Percentiles rank a stretch among this genome's conserved stretches.
These are phyloP conservation scores for Amauroascus niger DNA, from an alignment of 2,329 filamentous ascomycete genomes.

Conservation along the genomic window DNA sequence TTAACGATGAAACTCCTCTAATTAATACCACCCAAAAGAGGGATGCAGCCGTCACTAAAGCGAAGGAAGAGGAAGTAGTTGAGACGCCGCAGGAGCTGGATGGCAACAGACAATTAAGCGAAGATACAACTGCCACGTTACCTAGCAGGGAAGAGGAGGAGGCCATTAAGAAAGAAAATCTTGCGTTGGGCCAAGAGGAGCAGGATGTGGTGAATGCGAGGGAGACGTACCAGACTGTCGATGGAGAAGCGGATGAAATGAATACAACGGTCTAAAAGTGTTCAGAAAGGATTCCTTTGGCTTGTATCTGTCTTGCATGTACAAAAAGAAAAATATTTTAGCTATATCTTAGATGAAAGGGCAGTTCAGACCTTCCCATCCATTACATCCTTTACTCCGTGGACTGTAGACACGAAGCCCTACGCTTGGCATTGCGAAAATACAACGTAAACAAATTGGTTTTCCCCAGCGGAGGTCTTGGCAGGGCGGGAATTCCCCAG, in stretches of 20 bases:
- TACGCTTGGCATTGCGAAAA: too few species aligned
- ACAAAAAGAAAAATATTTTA: background rate
- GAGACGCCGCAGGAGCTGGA: constrained; percentile 1
- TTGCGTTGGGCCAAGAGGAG: constrained; percentile 32
- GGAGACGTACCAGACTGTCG: constrained; percentile 36
- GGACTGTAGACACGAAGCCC: background rate
- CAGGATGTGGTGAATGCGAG: constrained; percentile 34
- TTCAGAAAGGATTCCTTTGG: background rate
- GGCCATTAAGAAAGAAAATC: constrained; percentile 33
- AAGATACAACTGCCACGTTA: constrained; percentile 9
- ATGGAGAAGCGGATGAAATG: constrained; percentile 38
- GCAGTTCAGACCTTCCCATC: too few species aligned
- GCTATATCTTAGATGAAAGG: background rate
- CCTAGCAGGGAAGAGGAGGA: constrained; percentile 28
- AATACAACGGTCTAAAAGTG: constrained; percentile 40
- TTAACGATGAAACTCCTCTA: constrained; percentile 77
- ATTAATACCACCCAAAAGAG: constrained; percentile 49
- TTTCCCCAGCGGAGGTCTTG: too few species aligned
- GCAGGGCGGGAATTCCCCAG: constrained; percentile 11
- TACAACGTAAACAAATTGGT: too few species aligned
- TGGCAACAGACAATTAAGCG: constrained; percentile 2
- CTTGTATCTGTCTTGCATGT: background rate
- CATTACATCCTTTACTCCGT: too few species aligned
- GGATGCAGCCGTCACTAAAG: constrained; percentile 13
- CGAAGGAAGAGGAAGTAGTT: constrained; percentile 14